A percentile compares a stretch with the other conserved stretches of the same genome.
Conservation (phyloP, 257 asterid species). For the Solanum sejunctum region DNA sequence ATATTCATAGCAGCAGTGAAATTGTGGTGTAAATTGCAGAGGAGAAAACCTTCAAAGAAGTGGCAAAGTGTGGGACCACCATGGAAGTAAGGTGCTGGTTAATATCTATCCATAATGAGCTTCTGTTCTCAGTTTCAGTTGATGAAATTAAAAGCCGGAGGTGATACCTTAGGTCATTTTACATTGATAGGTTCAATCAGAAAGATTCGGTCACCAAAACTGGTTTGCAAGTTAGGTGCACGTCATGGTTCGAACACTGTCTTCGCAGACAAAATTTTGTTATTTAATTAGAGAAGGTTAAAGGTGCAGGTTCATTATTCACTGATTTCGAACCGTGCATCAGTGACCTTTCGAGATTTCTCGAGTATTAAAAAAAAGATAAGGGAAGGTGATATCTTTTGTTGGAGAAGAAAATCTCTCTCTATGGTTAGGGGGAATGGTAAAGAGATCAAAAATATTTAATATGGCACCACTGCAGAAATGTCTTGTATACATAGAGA, state of each 20-base stretch:
- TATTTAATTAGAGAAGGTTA: not conserved
- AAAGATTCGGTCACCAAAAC: not conserved
- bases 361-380: not conserved
- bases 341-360: not conserved
- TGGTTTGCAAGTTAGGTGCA: not conserved
- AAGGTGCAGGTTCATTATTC: not conserved
- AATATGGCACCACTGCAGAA: not conserved
- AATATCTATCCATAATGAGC: not conserved
- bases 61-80: not conserved
- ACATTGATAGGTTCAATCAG: not conserved
- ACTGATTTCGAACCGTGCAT: not conserved
- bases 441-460: not conserved
- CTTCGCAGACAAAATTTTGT: not conserved
- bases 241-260: not conserved
- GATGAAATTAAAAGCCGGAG: not conserved
- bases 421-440: not conserved
- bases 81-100: not conserved
- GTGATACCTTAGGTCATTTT: not conserved
- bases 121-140: not conserved
- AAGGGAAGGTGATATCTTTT: not conserved
- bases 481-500: not conserved
- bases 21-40: not conserved
- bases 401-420: not conserved
- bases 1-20: not conserved
- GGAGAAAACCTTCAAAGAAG: not conserved